Conservation (phyloP, 352 stramenopile species). For the Phytophthora hybrid region DNA sequence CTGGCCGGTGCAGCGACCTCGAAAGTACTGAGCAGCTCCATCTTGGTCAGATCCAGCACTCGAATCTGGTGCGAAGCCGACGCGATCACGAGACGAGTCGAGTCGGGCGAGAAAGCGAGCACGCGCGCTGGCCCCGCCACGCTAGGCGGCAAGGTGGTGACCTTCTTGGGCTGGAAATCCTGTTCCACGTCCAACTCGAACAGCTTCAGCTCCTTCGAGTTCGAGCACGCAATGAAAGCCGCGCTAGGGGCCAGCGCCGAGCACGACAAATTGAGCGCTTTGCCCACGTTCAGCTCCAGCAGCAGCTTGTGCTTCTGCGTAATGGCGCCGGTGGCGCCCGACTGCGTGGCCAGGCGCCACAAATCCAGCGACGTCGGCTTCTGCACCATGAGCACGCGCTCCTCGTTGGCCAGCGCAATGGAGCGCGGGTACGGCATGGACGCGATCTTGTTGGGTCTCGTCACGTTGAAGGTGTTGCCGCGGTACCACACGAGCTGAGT, state of each 20-base stretch:
- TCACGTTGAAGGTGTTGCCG: conserved; percentile 83
- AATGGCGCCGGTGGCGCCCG: conserved; percentile 35
- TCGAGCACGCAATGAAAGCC: conserved; percentile 88
- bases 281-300: conserved; percentile 83
- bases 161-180: conserved; percentile 67
- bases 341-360: conserved; percentile 63
- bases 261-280: conserved; percentile 84
- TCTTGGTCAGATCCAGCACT: conserved; percentile 76
- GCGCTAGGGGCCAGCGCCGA: conserved; percentile 86
- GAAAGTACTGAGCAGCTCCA: conserved; percentile 85
- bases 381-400: conserved; percentile 80
- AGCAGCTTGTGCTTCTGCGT: conserved; percentile 76
- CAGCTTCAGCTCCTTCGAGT: conserved; percentile 87
- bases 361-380: conserved; percentile 78
- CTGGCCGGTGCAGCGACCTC: conserved; percentile 36
- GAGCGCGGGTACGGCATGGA: conserved; percentile 87
- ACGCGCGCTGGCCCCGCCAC: conserved; percentile 64
- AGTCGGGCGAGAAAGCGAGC: conserved; percentile 82
- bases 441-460: conserved; percentile 89
- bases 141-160: conserved; percentile 46
- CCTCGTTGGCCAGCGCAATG: conserved; percentile 69
- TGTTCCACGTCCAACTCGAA: conserved; percentile 75
- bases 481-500: conserved; percentile 94
- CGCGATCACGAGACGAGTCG: conserved; percentile 75
- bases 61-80: conserved; percentile 71